Conservation (phyloP, 805 yeast species). For the Ogataea methanolica region DNA sequence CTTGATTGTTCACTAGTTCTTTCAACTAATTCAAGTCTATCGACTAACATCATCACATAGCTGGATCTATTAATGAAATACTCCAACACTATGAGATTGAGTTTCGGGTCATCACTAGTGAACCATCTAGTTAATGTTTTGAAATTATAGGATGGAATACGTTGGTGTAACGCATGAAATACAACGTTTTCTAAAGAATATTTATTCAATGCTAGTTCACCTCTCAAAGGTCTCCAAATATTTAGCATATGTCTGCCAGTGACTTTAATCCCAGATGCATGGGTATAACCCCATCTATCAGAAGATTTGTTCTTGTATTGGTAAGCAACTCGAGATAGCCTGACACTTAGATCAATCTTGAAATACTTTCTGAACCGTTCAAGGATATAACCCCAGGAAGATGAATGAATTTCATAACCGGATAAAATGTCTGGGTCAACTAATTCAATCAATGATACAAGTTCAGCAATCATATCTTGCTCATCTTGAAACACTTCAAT, state of each 20-base stretch:
- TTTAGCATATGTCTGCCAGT: conserved; percentile 83
- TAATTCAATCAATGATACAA: conserved; percentile 50
- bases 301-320: conserved; percentile 49
- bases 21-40: conserved; percentile 59
- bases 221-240: conserved; percentile 72
- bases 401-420: conserved; percentile 76
- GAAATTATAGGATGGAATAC: conserved; percentile 60
- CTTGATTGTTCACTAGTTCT: conserved; percentile 80
- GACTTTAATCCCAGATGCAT: conserved; percentile 63
- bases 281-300: conserved; percentile 78
- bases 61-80: conserved; percentile 45
- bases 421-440: conserved; percentile 85
- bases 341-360: conserved; percentile 50
- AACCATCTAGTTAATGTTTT: conserved; percentile 47
- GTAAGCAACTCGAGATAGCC: conserved; percentile 54
- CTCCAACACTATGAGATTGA: conserved; percentile 33
- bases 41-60: conserved; percentile 43
- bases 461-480: conserved; percentile 47
- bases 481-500: conserved; percentile 49
- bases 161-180: conserved; percentile 58
- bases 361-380: conserved; percentile 50
- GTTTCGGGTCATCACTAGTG: conserved; percentile 15
- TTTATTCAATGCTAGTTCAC: conserved; percentile 57
- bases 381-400: conserved; percentile 87
- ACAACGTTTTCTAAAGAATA: conserved; percentile 77